Percentiles rank a stretch among this genome's conserved stretches.
phyloP scores from a whole-genome alignment of 495 filamentous ascomycete genomes.

The Cudoniella acicularis region DNA sequence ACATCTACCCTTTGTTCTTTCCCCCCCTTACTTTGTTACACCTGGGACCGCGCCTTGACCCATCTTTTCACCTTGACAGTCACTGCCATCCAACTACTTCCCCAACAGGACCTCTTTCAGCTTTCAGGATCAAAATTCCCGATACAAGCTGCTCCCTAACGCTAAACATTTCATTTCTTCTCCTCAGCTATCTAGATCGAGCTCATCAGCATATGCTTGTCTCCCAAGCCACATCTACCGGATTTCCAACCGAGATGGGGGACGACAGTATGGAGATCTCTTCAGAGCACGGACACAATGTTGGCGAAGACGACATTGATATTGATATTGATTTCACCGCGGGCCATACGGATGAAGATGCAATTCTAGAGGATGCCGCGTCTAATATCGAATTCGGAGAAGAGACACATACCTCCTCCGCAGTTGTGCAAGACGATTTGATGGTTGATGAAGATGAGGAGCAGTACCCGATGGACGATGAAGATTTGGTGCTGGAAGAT shows the following conservation, averaged over 20 bases:
- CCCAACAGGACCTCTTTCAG: too few species aligned
- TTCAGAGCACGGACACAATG: constrained; percentile 38
- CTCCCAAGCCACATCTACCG: background rate
- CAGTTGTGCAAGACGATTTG: constrained; percentile 35
- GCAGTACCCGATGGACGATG: constrained; percentile 37
- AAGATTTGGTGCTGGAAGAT: constrained; percentile 24
- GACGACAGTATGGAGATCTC: constrained; percentile 53
- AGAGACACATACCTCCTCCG: constrained; percentile 19
- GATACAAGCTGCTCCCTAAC: too few species aligned
- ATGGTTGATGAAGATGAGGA: constrained; percentile 44
- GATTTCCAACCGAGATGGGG: constrained; percentile 41
- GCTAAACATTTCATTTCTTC: too few species aligned
- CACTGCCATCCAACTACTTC: too few species aligned
- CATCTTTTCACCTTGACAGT: too few species aligned
- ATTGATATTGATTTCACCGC: constrained; percentile 69
- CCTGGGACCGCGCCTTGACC: too few species aligned
- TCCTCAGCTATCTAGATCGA: too few species aligned
- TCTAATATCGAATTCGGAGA: constrained; percentile 23
- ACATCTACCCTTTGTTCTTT: too few species aligned
- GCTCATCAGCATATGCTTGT: constrained; percentile 12
- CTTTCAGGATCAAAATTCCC: too few species aligned
- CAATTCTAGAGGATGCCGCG: constrained; percentile 50
- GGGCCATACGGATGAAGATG: constrained; percentile 53
- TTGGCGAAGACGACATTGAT: constrained; percentile 62
- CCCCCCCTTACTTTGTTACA: too few species aligned